A percentile compares a stretch with the other conserved stretches of the same genome.
Evolutionary conservation across 495 filamentous ascomycete species (phyloP).

Genomic region (Thermothielavioides terrestris): DNA sequence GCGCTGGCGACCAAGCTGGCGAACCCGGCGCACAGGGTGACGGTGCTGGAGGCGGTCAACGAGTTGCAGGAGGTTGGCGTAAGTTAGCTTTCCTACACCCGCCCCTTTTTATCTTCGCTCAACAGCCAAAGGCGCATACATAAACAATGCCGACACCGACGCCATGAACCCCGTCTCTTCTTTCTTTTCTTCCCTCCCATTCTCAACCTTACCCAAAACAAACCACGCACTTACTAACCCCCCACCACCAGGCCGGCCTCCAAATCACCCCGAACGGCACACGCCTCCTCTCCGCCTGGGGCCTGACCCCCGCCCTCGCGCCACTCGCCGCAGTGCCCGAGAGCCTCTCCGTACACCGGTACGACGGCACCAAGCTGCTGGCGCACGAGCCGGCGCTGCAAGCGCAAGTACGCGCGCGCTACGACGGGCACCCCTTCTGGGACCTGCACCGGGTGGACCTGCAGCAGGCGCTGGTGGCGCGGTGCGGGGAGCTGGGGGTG

Average conservation of each 20-base stretch:
- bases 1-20: constrained; percentile 45
- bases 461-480: constrained; percentile 36
- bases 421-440: constrained; percentile 45
- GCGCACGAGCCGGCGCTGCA: constrained; percentile 44
- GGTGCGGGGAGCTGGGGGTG: constrained; percentile 35
- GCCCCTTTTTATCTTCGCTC: constrained; percentile 1
- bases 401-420: constrained; percentile 32
- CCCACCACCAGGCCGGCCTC: constrained; percentile 38
- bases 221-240: not conserved
- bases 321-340: constrained; percentile 44
- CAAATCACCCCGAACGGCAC: constrained; percentile 48
- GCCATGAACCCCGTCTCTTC: no score
- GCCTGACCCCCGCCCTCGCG: constrained; percentile 38
- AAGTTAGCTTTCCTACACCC: constrained; percentile 20
- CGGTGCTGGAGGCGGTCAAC: constrained; percentile 43
- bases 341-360: constrained; percentile 49
- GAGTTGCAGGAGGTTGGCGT: constrained; percentile 38
- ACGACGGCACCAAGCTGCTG: constrained; percentile 46
- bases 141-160: not conserved
- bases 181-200: not conserved
- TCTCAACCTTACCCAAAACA: not conserved
- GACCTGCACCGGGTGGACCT: constrained; percentile 49
- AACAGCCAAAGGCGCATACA: no score
- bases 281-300: constrained; percentile 41
- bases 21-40: constrained; percentile 42